Evolutionary conservation across 805 yeast species (phyloP).

Genomic region (Candida ulmi): DNA sequence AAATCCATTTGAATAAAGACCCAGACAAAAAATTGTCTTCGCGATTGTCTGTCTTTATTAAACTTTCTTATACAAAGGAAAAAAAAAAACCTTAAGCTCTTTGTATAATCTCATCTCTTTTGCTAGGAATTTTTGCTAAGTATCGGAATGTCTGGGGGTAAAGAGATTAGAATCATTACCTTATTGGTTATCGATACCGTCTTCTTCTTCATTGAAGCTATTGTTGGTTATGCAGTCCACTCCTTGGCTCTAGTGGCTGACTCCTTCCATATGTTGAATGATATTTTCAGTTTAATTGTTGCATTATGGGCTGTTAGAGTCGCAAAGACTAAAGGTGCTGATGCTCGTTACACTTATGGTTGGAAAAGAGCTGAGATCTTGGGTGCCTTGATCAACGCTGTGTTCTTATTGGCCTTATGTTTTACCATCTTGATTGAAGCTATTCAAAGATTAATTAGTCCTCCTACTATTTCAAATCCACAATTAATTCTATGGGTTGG

Average conservation of each 20-base stretch:
- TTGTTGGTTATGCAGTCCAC: constrained; percentile 85
- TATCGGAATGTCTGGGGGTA: constrained; percentile 20
- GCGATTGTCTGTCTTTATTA: too few species aligned
- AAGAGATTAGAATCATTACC: constrained; percentile 68
- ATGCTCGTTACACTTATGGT: constrained; percentile 89
- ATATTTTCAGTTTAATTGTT: constrained; percentile 79
- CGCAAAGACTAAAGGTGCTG: constrained; percentile 75
- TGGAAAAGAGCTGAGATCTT: constrained; percentile 97
- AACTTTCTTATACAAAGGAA: too few species aligned
- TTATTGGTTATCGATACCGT: constrained; percentile 70
- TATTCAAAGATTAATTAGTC: constrained; percentile 77
- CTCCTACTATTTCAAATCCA: constrained; percentile 79
- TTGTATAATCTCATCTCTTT: too few species aligned
- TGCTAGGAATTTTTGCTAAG: background rate
- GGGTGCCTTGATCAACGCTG: constrained; percentile 93
- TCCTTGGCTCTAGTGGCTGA: constrained; percentile 94
- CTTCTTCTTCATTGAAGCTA: constrained; percentile 82
- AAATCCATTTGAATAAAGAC: too few species aligned
- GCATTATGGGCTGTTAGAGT: constrained; percentile 97
- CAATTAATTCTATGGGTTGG: constrained; percentile 79
- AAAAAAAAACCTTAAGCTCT: too few species aligned
- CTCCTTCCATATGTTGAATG: constrained; percentile 96
- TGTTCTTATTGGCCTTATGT: constrained; percentile 86
- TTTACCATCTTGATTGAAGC: constrained; percentile 92
- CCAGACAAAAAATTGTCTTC: too few species aligned